Base-by-base conservation (phyloP, 1,139 yeast species). In the Hanseniaspora gamundiae region DNA sequence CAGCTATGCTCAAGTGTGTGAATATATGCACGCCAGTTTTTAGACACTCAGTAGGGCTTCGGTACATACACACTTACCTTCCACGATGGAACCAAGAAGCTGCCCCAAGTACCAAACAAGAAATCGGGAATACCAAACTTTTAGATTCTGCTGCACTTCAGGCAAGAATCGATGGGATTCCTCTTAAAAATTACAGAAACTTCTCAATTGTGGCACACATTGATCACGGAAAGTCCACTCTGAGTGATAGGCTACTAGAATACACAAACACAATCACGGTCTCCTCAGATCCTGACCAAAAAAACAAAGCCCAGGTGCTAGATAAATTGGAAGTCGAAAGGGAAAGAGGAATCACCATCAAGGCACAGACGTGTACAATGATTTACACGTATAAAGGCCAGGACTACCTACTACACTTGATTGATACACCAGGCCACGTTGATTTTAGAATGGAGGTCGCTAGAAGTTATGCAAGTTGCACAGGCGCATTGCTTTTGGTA, bases 351-450 rank as follows among this genome's bases (percentile, higher is more conserved):
- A 91, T 91, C 57, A 91, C 98, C 0, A 91, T 91, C 45, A 91
- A 91, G 60, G 97, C 98, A 0, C 97, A 91, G 58, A 88, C 97
- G 0, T 91, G 95, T 53, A 73, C 95, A 0, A 91, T 91, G 97
- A 71, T 91, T 45, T 86, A 87, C 59, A 70, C 71, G 21, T 77
- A 85, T 56, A 75, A 80, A 8, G 73, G 73, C 4, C 65, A 76
- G 52, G 95, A 88, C 52, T 91, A 85, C 56, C 62, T 91, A 45
- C 65, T 91, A 43, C 96, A 91, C 64, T 70, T 91, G 46, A 95
- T 91, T 47, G 98, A 91, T 64, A 91, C 98, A 0, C 98, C 98
- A 0, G 98, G 98, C 0, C 98, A 91, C 60, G 98, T 91, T 27
- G 98, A 91, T 61, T 91, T 91, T 60, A 67, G 96, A 45, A 85